Evolutionary conservation across 345 rosid species (phyloP).

Genomic region (Populus deltoides): DNA sequence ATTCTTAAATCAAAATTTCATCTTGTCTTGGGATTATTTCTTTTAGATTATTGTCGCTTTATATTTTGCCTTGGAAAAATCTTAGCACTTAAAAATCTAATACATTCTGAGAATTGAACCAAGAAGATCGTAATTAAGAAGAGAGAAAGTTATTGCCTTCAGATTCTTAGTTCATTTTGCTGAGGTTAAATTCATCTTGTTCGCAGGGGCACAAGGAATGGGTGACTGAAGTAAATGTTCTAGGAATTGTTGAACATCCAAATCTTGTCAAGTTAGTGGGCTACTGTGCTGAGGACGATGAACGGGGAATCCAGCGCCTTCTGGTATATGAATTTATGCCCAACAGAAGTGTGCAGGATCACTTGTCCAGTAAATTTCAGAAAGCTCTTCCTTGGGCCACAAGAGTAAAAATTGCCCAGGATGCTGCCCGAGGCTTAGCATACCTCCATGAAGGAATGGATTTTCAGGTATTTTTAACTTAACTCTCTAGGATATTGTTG

Average conservation of each 20-base stretch:
- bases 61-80: background rate
- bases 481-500: background rate
- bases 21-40: background rate
- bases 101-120: slow-evolving; percentile 54
- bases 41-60: background rate
- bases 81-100: slow-evolving; percentile 36
- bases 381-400: slow-evolving; percentile 69
- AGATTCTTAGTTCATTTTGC: background rate
- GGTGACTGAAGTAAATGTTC: slow-evolving; percentile 92
- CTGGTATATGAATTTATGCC: slow-evolving; percentile 89
- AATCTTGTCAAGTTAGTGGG: slow-evolving; percentile 87
- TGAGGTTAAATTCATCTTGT: background rate
- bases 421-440: slow-evolving; percentile 82
- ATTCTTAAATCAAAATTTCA: background rate
- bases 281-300: slow-evolving; percentile 94
- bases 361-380: slow-evolving; percentile 59
- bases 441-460: slow-evolving; percentile 95
- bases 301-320: slow-evolving; percentile 88
- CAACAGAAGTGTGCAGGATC: slow-evolving; percentile 88
- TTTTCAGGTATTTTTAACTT: slow-evolving; percentile 59
- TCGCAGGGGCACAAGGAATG: slow-evolving; percentile 94
- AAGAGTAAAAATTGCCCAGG: slow-evolving; percentile 78
- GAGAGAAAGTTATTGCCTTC: background rate
- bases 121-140: slow-evolving; percentile 28
- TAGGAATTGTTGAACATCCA: slow-evolving; percentile 92